Evolutionary conservation across 805 yeast genomes (phyloP).

Genomic region (Suhomyces prunicola): DNA sequence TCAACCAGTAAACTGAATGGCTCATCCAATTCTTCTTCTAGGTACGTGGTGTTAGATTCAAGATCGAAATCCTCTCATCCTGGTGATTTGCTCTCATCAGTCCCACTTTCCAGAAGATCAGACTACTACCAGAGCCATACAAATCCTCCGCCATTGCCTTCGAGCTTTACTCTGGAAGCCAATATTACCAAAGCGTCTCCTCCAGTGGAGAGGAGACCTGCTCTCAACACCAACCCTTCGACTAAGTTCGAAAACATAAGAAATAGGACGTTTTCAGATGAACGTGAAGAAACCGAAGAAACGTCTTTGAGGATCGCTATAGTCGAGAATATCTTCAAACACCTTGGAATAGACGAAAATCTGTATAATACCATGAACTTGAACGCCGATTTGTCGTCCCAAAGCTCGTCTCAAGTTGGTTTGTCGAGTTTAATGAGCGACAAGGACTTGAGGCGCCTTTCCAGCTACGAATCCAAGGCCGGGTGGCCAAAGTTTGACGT

Average conservation of each 20-base stretch:
- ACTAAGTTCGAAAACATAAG: conserved; percentile 15
- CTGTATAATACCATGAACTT: not conserved
- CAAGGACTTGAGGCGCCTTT: not conserved
- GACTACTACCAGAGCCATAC: conserved; percentile 23
- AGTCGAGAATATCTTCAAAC: conserved; percentile 65
- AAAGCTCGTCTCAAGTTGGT: conserved; percentile 30
- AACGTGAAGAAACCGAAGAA: conserved; percentile 68
- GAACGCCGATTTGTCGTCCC: conserved; percentile 15
- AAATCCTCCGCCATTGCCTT: conserved; percentile 2
- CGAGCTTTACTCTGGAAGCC: conserved; percentile 5
- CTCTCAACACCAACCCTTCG: not conserved
- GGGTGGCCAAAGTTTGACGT: conserved; percentile 14
- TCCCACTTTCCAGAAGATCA: conserved; percentile 56
- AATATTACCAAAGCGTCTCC: not conserved
- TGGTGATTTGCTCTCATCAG: conserved; percentile 81
- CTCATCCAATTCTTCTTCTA: conserved; percentile 17
- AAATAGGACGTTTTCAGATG: conserved; percentile 47
- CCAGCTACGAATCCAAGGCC: conserved; percentile 16
- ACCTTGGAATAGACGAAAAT: conserved; percentile 55
- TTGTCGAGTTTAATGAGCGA: conserved; percentile 20
- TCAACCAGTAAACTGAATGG: not conserved
- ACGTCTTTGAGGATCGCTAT: conserved; percentile 59
- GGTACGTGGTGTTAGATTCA: conserved; percentile 48
- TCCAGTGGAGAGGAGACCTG: not conserved
- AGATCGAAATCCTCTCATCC: conserved; percentile 62